These are phyloP conservation scores for Cystobasidium tubakii DNA, from an alignment of 768 basidiomycete genomes.

Conservation along the genomic window DNA sequence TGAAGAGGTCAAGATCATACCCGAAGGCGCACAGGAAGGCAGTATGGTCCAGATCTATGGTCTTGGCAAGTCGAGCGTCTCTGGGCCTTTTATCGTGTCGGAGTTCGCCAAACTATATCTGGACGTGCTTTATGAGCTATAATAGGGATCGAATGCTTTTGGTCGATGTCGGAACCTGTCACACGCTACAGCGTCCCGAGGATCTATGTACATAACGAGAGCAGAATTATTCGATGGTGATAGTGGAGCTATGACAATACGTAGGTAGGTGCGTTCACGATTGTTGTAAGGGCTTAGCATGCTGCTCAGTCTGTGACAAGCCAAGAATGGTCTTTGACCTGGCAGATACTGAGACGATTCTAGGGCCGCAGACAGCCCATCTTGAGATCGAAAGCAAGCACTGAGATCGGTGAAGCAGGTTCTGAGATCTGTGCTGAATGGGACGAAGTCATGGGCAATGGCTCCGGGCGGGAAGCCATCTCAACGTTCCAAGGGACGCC, in stretches of 20 bases:
- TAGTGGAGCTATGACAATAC: no score
- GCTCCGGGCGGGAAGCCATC: constrained; percentile 4
- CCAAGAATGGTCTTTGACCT: constrained; percentile 20
- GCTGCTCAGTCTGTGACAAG: neutral
- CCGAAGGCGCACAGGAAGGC: constrained; percentile 60
- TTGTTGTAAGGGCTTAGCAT: no score
- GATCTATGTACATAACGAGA: no score
- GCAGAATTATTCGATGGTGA: no score
- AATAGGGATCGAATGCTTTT: no score
- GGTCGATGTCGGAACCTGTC: no score
- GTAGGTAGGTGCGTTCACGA: no score
- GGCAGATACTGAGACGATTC: neutral
- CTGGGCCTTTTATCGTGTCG: constrained; percentile 29
- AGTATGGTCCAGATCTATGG: constrained; percentile 74
- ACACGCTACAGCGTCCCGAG: neutral
- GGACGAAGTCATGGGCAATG: constrained; percentile 39
- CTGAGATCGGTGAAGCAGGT: neutral
- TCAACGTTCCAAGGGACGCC: constrained; percentile 69
- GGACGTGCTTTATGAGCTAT: constrained; percentile 29
- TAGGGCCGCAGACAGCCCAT: constrained; percentile 17
- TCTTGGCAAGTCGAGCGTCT: constrained; percentile 31
- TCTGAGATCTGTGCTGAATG: constrained; percentile 13
- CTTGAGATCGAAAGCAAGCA: constrained; percentile 6
- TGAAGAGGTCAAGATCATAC: constrained; percentile 61
- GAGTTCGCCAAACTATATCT: constrained; percentile 35